phyloP scores from a whole-genome alignment of 1,284 basidiomycete species.

The Apiotrichum gamsii region DNA sequence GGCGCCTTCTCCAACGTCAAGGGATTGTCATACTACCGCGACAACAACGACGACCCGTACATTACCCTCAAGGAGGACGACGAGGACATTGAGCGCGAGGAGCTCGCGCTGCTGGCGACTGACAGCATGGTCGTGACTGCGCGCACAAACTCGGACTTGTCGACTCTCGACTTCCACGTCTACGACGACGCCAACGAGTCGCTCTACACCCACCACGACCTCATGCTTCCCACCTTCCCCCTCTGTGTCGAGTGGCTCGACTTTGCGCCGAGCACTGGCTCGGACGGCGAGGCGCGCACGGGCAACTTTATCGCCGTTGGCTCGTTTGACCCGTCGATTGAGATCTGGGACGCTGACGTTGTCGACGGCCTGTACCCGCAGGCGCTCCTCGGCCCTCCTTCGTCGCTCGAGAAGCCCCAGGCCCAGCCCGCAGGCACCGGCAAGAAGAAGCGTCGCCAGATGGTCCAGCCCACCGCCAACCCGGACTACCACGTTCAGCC shows the following conservation, averaged over 20 bases:
- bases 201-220: constrained; percentile 94
- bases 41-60: constrained; percentile 93
- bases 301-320: constrained; percentile 96
- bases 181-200: constrained; percentile 90
- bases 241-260: constrained; percentile 99
- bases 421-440: constrained; percentile 72
- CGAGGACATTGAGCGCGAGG: constrained; percentile 77
- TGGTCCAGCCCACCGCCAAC: constrained; percentile 63
- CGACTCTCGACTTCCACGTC: constrained; percentile 90
- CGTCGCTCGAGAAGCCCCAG: constrained; percentile 69
- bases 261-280: constrained; percentile 54
- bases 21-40: constrained; percentile 82
- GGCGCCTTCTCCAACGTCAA: constrained; percentile 96
- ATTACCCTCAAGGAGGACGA: constrained; percentile 88
- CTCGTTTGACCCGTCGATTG: constrained; percentile 95
- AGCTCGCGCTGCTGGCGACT: constrained; percentile 79
- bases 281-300: constrained; percentile 36
- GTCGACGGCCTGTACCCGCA: constrained; percentile 93
- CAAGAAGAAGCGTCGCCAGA: constrained; percentile 91
- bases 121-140: constrained; percentile 91
- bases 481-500: constrained; percentile 85
- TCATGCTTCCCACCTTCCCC: constrained; percentile 95
- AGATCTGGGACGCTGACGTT: constrained; percentile 94
- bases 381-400: constrained; percentile 68
- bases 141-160: constrained; percentile 95